A percentile compares a stretch with the other conserved stretches of the same genome.
Evolutionary conservation across 805 yeast genomes (phyloP).

Genomic region (Cyberlindnera lachancei): DNA sequence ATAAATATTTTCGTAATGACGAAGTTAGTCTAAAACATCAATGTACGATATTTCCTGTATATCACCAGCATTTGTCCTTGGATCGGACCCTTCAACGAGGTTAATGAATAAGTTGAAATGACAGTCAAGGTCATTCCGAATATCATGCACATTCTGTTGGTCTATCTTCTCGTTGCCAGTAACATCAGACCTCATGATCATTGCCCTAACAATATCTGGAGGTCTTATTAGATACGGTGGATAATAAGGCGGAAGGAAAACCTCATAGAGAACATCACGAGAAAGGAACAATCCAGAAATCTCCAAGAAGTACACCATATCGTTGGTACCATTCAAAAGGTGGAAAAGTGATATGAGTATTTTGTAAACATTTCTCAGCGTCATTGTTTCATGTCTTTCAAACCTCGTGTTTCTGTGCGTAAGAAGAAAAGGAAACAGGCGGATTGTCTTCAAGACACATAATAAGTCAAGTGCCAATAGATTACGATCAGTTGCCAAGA

Average conservation of each 20-base stretch:
- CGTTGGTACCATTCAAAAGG: slow-evolving; percentile 16
- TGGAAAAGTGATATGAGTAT: slow-evolving; percentile 5
- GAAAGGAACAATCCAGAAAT: slow-evolving; percentile 10
- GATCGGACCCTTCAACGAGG: slow-evolving; percentile 4
- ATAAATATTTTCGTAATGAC: no score
- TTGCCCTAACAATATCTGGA: slow-evolving; percentile 10
- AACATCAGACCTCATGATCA: slow-evolving; percentile 13
- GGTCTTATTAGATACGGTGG: slow-evolving; percentile 12
- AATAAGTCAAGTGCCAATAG: slow-evolving; percentile 10
- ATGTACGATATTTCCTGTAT: no score
- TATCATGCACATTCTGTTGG: background rate
- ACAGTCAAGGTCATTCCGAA: slow-evolving; percentile 2
- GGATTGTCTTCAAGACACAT: slow-evolving; percentile 13
- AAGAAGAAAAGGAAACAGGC: slow-evolving; percentile 11
- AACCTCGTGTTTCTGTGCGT: slow-evolving; percentile 11
- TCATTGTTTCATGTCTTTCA: slow-evolving; percentile 9
- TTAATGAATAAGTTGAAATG: slow-evolving; percentile 7
- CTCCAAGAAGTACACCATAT: slow-evolving; percentile 5
- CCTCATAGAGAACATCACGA: slow-evolving; percentile 6
- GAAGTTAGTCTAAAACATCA: no score
- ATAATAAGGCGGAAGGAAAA: slow-evolving; percentile 1
- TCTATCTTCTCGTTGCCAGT: slow-evolving; percentile 4
- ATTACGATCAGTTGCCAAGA: slow-evolving; percentile 10
- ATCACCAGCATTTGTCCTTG: no score
- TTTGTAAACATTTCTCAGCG: slow-evolving; percentile 10